Base-by-base conservation (phyloP, 2,329 filamentous ascomycete genomes). In the Pseudogymnoascus sp. region DNA sequence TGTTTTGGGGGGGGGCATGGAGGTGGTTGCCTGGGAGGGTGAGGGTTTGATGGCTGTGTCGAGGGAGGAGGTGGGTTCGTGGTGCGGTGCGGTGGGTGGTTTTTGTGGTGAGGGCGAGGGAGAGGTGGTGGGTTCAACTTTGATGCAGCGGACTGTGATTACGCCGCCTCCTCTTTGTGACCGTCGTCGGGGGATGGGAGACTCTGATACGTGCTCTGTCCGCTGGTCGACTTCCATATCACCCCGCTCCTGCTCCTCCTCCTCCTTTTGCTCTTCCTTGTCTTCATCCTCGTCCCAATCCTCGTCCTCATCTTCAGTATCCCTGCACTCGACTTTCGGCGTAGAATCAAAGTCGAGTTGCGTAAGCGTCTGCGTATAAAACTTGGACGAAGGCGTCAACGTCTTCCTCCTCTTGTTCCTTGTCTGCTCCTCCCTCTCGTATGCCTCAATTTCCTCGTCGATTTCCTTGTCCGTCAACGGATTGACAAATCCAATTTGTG, bases 351-450 rank as follows among this genome's bases (percentile, higher is more conserved):
- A 39, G 78, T 77, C 0, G 88, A 93, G 2, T 77, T 76, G 18
- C 72, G 74, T 92, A 97, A 18, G 81, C 74, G 1, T 79, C 75
- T 39, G 82, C 81, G 70, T 96, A 96, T 67, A 95, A 25, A 47
- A 32, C 58, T 32, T 50, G 11, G 34, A 47, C 38, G 34, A 32
- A 16, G 28, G 34, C 20, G 30, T 57, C 37, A 41, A 37, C 18
- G 37, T 43, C 25, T 35, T 43, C 25, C 58, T 37, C 58, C 41
- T 60, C 22, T 41, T 60, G 9, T 35, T 32, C 9, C 41, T 5
- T 4, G 20, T 30, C 58, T 57, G 9, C 25, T 57, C 58, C 16
- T 60, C 38, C 35, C 39, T 50, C 38, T 60, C 58, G 58, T 60
- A 41, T 41, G 35, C 38, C 7, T 54, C 58, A 32, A 60, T 60